Percentiles rank a stretch among this genome's conserved stretches.
phyloP scores from a whole-genome alignment of 768 basidiomycete species.

The Leccinum rimulosum region DNA sequence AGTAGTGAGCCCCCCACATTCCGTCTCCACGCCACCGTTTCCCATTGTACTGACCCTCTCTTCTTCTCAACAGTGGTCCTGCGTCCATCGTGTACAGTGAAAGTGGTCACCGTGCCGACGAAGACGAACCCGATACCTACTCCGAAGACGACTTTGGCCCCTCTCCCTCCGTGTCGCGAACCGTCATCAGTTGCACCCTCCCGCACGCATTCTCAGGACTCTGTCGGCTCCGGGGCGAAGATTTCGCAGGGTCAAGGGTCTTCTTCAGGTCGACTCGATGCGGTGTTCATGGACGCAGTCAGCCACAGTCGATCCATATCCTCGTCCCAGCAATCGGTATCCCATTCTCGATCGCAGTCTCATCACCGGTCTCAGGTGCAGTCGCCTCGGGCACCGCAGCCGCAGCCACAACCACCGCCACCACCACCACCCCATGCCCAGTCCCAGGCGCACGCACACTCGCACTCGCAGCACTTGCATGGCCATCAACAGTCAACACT shows the following conservation, averaged over 20 bases:
- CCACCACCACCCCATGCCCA: too few relatives aligned
- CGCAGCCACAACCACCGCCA: too few relatives aligned
- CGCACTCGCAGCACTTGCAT: neutral
- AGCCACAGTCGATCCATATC: constrained; percentile 28
- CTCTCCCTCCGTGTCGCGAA: constrained; percentile 31
- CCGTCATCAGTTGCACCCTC: constrained; percentile 51
- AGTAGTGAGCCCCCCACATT: constrained; percentile 58
- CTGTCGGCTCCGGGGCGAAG: constrained; percentile 29
- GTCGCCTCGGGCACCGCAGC: too few relatives aligned
- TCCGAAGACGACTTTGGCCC: constrained; percentile 57
- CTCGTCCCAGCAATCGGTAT: constrained; percentile 8
- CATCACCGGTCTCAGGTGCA: too few relatives aligned
- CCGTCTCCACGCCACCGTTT: neutral
- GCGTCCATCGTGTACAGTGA: too few relatives aligned
- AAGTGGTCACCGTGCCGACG: too few relatives aligned
- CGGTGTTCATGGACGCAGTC: constrained; percentile 28
- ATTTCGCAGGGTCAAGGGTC: constrained; percentile 33
- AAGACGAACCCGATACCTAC: too few relatives aligned
- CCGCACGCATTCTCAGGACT: constrained; percentile 51
- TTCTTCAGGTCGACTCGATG: constrained; percentile 27
- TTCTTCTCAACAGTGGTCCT: too few relatives aligned
- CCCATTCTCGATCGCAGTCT: constrained; percentile 18
- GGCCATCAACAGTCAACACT: constrained; percentile 15
- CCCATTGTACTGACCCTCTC: neutral
- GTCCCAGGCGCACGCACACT: neutral